Conservation (phyloP, 148 eudicot genomes). For the Rhododendron ovatum region DNA sequence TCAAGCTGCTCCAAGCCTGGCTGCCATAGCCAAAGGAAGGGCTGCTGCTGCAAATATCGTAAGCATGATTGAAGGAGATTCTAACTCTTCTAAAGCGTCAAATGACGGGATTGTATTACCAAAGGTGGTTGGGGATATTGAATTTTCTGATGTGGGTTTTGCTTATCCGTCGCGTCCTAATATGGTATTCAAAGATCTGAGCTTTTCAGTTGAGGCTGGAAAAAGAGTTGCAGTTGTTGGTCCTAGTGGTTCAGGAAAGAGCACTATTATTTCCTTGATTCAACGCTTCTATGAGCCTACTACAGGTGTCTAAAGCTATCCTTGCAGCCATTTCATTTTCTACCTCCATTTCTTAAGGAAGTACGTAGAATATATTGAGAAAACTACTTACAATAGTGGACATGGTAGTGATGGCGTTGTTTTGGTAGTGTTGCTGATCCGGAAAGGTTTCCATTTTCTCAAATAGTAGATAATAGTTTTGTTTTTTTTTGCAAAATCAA, state of each 20-base stretch:
- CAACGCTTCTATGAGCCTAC: conserved; percentile 62
- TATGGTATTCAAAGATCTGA: conserved; percentile 45
- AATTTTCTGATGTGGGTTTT: conserved; percentile 48
- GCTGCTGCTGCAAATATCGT: conserved; percentile 53
- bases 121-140: conserved; percentile 42
- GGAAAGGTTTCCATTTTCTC: not conserved
- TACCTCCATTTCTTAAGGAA: not conserved
- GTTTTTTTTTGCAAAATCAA: not conserved
- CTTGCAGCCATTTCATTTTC: not conserved
- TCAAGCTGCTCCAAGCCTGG: conserved; percentile 69
- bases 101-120: conserved; percentile 31
- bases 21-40: conserved; percentile 59
- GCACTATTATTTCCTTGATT: conserved; percentile 60
- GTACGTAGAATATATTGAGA: not conserved
- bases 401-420: not conserved
- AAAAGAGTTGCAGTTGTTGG: conserved; percentile 71
- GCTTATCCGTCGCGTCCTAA: conserved; percentile 59
- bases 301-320: conserved; percentile 38
- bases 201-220: conserved; percentile 52
- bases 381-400: not conserved
- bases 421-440: not conserved
- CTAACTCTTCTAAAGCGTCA: conserved; percentile 13
- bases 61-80: conserved; percentile 43
- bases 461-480: not conserved
- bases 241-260: conserved; percentile 76